These are phyloP conservation scores for Paecilomyces fulvus DNA, from an alignment of 2,329 filamentous ascomycete genomes.

Conservation along the genomic window DNA sequence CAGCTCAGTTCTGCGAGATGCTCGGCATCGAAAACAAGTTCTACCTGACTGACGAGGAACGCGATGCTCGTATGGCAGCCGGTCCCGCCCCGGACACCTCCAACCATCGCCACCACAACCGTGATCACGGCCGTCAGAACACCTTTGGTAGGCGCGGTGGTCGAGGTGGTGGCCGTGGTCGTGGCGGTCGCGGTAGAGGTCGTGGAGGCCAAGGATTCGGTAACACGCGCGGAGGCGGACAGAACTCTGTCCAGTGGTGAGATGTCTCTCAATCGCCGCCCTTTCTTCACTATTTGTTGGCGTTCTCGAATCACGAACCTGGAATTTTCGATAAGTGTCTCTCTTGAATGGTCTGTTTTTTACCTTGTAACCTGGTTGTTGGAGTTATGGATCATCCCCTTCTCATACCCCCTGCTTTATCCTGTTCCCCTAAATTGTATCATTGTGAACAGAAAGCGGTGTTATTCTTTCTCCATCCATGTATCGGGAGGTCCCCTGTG, in stretches of 20 bases:
- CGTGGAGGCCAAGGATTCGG: slow-evolving; percentile 12
- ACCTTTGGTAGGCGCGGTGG: slow-evolving; percentile 9
- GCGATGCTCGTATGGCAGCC: slow-evolving; percentile 46
- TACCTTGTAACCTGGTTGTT: not conserved
- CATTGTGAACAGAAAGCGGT: not conserved
- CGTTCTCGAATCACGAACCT: not conserved
- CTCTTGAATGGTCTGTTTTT: not conserved
- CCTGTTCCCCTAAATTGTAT: not conserved
- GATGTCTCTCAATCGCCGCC: not conserved
- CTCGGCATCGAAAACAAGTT: slow-evolving; percentile 70
- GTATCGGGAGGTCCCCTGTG: not conserved
- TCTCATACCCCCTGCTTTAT: not conserved
- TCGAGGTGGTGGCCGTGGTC: slow-evolving; percentile 11
- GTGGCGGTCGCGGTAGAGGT: slow-evolving; percentile 13
- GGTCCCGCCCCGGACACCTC: slow-evolving; percentile 44
- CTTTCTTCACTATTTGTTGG: not conserved
- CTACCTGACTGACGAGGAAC: slow-evolving; percentile 64
- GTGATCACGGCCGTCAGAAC: slow-evolving; percentile 3
- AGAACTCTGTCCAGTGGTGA: not conserved
- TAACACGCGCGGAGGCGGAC: slow-evolving; percentile 10
- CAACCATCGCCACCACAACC: slow-evolving; percentile 14
- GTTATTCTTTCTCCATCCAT: not conserved
- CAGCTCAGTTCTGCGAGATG: slow-evolving; percentile 68
- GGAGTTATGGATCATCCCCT: not conserved
- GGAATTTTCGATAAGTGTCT: not conserved